Evolutionary conservation across 2,329 filamentous ascomycete genomes (phyloP).

Genomic region (Lasiodiplodia sp.): DNA sequence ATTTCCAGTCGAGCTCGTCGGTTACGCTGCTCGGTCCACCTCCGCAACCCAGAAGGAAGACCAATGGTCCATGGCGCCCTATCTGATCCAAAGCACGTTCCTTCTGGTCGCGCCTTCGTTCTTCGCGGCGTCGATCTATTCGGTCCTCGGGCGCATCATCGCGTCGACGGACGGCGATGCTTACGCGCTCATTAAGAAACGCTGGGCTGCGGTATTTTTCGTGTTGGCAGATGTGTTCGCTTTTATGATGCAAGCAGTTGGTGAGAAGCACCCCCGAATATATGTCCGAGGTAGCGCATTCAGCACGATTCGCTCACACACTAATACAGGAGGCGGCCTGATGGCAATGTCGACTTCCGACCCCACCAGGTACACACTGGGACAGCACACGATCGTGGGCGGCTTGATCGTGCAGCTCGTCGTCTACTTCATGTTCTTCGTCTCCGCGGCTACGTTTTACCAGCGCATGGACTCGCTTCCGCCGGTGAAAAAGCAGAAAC

Average conservation of each 20-base stretch:
- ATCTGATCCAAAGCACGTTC: conserved; percentile 53
- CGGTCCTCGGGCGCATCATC: conserved; percentile 52
- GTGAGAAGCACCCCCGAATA: not conserved
- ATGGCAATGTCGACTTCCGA: not conserved
- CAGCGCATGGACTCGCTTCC: conserved; percentile 34
- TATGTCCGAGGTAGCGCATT: too few relatives aligned
- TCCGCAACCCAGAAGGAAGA: conserved; percentile 39
- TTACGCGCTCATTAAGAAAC: conserved; percentile 43
- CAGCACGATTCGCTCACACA: not conserved
- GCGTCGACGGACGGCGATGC: conserved; percentile 43
- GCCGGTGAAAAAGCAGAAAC: conserved; percentile 25
- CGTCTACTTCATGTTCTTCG: conserved; percentile 59
- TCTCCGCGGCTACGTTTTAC: conserved; percentile 41
- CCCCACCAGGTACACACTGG: conserved; percentile 34
- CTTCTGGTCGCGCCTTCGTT: conserved; percentile 56
- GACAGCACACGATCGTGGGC: conserved; percentile 47
- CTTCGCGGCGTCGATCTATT: conserved; percentile 56
- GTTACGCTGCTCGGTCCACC: conserved; percentile 56
- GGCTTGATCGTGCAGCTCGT: conserved; percentile 59
- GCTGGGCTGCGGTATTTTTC: conserved; percentile 51
- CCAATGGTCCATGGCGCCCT: conserved; percentile 44
- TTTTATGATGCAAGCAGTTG: conserved; percentile 48
- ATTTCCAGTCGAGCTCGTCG: conserved; percentile 57
- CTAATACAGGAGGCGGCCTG: conserved; percentile 3
- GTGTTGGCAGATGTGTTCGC: conserved; percentile 51